phyloP scores from a whole-genome alignment of 106 monocot genomes.

The Dactylorhiza incarnata region DNA sequence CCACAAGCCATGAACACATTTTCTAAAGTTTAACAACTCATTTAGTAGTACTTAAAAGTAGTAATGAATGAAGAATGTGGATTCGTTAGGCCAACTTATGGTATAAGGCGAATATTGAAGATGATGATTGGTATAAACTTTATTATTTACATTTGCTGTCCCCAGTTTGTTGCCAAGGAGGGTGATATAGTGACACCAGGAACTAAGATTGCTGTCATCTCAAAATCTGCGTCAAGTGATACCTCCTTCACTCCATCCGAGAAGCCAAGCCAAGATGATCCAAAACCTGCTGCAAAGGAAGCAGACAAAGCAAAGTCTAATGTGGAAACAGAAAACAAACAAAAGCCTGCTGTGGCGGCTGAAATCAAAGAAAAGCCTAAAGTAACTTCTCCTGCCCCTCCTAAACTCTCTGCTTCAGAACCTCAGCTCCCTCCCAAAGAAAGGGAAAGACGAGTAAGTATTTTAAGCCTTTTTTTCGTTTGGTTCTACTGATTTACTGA shows the following conservation, averaged over 20 bases:
- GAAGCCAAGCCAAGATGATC: constrained; percentile 25
- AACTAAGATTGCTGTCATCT: constrained; percentile 87
- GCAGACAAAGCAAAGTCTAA: constrained; percentile 23
- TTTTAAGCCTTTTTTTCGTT: background rate
- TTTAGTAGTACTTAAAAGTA: background rate
- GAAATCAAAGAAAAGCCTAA: constrained; percentile 42
- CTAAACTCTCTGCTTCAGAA: constrained; percentile 66
- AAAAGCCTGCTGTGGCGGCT: constrained; percentile 33
- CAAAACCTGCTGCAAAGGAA: constrained; percentile 20
- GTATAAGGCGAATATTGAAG: too few species aligned
- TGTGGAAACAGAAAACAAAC: constrained; percentile 14
- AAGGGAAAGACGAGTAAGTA: constrained; percentile 79
- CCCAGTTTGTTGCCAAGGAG: constrained; percentile 74
- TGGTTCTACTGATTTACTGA: background rate
- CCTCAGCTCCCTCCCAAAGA: constrained; percentile 97
- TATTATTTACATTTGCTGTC: constrained; percentile 4
- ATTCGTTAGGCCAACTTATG: too few species aligned
- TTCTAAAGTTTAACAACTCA: background rate
- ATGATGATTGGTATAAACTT: background rate
- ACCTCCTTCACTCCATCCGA: constrained; percentile 88
- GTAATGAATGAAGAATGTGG: too few species aligned
- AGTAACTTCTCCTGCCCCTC: constrained; percentile 30
- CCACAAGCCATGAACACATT: too few species aligned
- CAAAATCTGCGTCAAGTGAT: constrained; percentile 59
- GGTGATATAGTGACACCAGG: constrained; percentile 97